Evolutionary conservation across 2,329 filamentous ascomycete genomes (phyloP), one percentile per base, ranked within the genome.

Genomic region (Leptodontidium sp.): DNA sequence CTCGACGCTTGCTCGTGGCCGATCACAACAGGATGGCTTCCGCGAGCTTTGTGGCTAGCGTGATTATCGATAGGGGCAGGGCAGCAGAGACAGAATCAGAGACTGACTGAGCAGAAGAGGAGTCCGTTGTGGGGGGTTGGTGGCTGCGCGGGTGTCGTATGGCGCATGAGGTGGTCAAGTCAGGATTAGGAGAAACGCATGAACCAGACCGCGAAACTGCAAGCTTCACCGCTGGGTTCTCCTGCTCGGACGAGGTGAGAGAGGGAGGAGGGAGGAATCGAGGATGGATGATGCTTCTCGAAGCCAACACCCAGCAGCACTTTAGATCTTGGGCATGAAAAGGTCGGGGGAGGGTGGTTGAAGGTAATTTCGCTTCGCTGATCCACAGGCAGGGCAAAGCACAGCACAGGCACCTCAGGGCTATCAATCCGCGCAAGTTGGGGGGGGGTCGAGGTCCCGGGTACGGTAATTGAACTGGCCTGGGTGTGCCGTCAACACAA

Each of bases 11-110:
- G 52, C 52, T 55, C 52, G 52, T 40, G 73, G 75, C 62, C 69
- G 73, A 77, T 75, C 73, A 71, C 71, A 70, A 74, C 68, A 72
- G 73, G 74, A 74, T 64, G 68, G 61, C 49, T 57, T 67, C 68
- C 64, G 67, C 61, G 68, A 69, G 64, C 59, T 61, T 74, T 53
- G 40, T 63, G 68, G 64, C 61, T 73, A 75, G 71, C 70, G 71
- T 66, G 58, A 66, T 49, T 29, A 58, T 64, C 66, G 71, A 72
- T 70, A 70, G 68, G 70, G 70, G 71, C 15, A 64, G 59, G 32
- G 24, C 35, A 21, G 8, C 55, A 59, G 55, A 59, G 55, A 17
- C 26, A 35, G 61, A 63, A 26, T 45, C 38, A n/a, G 61, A 40
- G 43, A 52, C 47, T 53, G 50, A 45, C 47, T 53, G 50, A 45